A percentile compares a stretch with the other conserved stretches of the same genome.
These are phyloP conservation scores for Trametes gibbosa DNA, from an alignment of 768 basidiomycete species.

Conservation along the genomic window DNA sequence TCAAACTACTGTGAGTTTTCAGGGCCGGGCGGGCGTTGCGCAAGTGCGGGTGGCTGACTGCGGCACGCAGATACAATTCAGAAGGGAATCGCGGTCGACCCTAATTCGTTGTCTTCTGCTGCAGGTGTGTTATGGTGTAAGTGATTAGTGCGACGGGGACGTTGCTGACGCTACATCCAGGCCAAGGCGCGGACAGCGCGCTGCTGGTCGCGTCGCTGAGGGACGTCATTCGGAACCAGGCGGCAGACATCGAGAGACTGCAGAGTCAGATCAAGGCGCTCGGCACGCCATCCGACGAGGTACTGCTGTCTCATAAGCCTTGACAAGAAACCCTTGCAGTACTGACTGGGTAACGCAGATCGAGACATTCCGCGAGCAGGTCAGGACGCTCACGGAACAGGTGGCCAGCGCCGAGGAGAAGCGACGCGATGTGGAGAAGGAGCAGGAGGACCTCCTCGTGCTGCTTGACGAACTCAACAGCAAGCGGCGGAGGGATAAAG, in stretches of 20 bases:
- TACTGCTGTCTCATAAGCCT: not conserved
- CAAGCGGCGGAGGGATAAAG: constrained; percentile 86
- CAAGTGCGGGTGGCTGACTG: not conserved
- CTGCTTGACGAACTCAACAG: constrained; percentile 86
- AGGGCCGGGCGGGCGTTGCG: constrained; percentile 25
- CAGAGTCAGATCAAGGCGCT: constrained; percentile 56
- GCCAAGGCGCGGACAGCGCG: constrained; percentile 58
- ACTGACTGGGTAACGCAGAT: constrained; percentile 32
- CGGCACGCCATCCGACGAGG: constrained; percentile 36
- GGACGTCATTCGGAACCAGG: constrained; percentile 78
- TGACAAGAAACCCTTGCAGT: not conserved
- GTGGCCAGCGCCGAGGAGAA: constrained; percentile 57
- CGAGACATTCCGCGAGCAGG: constrained; percentile 43
- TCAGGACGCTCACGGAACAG: constrained; percentile 45
- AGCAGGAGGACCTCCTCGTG: constrained; percentile 94
- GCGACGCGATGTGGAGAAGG: constrained; percentile 84
- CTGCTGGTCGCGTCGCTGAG: constrained; percentile 83
- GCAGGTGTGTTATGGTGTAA: constrained; percentile 44
- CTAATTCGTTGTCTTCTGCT: constrained; percentile 58
- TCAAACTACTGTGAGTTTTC: constrained; percentile 78
- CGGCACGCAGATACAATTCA: constrained; percentile 64
- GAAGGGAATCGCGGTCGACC: constrained; percentile 66
- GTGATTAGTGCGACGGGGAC: not conserved
- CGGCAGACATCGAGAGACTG: constrained; percentile 72
- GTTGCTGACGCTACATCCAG: constrained; percentile 31